These are phyloP conservation scores for Chrysophaeum taylorii DNA, from an alignment of 352 stramenopile species.

Conservation along the genomic window DNA sequence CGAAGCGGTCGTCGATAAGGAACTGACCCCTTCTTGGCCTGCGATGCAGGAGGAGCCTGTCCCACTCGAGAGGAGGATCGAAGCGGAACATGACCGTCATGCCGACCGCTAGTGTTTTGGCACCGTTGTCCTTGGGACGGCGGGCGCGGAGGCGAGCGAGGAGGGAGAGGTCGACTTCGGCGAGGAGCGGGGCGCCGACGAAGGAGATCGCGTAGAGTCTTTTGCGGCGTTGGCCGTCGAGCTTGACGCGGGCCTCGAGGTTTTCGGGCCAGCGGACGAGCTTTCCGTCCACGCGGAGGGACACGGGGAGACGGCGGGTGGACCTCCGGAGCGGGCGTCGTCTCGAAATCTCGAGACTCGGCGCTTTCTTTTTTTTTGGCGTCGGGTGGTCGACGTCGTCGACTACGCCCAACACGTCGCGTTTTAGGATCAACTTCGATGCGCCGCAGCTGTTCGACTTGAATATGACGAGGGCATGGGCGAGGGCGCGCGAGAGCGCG, in stretches of 20 bases:
- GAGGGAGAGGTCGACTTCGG: too few relatives aligned
- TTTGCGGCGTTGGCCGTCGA: background rate
- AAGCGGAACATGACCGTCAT: background rate
- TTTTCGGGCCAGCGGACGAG: background rate
- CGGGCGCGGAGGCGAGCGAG: too few relatives aligned
- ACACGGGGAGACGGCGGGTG: too few relatives aligned
- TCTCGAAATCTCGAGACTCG: background rate
- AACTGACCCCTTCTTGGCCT: background rate
- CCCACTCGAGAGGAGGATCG: background rate
- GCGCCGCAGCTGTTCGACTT: constrained; percentile 1
- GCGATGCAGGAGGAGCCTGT: background rate
- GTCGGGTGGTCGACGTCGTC: background rate
- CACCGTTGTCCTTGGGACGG: too few relatives aligned
- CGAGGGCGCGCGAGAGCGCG: background rate
- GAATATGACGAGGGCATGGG: background rate
- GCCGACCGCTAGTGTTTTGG: too few relatives aligned
- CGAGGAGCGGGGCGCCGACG: too few relatives aligned
- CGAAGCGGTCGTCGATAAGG: background rate
- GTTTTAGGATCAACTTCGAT: background rate
- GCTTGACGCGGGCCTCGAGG: background rate
- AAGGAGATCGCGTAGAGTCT: too few relatives aligned
- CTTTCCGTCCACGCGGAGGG: too few relatives aligned
- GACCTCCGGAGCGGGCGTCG: too few relatives aligned
- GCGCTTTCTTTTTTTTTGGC: background rate
- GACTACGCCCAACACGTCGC: background rate